Conservation (phyloP, 2,329 filamentous ascomycete species). For the Penicillium psychrosexuale region DNA sequence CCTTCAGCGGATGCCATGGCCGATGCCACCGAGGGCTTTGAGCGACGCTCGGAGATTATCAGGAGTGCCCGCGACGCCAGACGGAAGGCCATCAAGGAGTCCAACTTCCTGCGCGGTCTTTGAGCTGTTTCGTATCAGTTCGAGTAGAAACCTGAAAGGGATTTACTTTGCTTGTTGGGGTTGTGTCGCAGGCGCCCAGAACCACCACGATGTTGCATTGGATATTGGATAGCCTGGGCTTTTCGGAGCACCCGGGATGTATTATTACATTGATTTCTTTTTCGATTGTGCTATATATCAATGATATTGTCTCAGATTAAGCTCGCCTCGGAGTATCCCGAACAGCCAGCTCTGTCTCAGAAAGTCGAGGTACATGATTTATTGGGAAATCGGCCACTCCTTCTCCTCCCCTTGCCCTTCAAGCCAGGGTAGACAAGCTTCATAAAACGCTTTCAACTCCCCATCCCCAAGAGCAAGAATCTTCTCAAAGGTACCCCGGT, state of each 20-base stretch:
- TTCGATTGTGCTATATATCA: slow-evolving; percentile 28
- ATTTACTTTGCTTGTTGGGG: slow-evolving; percentile 10
- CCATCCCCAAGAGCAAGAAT: slow-evolving; percentile 28
- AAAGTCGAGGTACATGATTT: not conserved
- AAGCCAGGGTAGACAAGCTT: slow-evolving; percentile 32
- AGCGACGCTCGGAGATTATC: slow-evolving; percentile 42
- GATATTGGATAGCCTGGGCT: slow-evolving; percentile 13
- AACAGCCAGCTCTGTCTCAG: not conserved
- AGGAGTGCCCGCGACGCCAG: slow-evolving; percentile 46
- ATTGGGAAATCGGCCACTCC: slow-evolving; percentile 29
- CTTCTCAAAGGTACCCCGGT: slow-evolving; percentile 23
- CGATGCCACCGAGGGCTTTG: slow-evolving; percentile 37
- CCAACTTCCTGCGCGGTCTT: slow-evolving; percentile 49
- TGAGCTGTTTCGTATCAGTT: slow-evolving; percentile 23
- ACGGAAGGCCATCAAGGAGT: slow-evolving; percentile 47
- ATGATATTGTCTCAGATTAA: slow-evolving; percentile 16
- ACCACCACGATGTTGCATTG: slow-evolving; percentile 9
- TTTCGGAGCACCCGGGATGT: slow-evolving; percentile 22
- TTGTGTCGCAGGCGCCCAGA: slow-evolving; percentile 9
- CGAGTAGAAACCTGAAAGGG: slow-evolving; percentile 10
- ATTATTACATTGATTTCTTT: slow-evolving; percentile 30
- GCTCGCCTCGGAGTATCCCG: not conserved
- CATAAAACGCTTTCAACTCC: slow-evolving; percentile 28
- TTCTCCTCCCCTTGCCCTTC: slow-evolving; percentile 35
- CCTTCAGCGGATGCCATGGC: slow-evolving; percentile 25